Base-by-base conservation (phyloP, 352 stramenopile species). In the Stramenopiles sp. region DNA sequence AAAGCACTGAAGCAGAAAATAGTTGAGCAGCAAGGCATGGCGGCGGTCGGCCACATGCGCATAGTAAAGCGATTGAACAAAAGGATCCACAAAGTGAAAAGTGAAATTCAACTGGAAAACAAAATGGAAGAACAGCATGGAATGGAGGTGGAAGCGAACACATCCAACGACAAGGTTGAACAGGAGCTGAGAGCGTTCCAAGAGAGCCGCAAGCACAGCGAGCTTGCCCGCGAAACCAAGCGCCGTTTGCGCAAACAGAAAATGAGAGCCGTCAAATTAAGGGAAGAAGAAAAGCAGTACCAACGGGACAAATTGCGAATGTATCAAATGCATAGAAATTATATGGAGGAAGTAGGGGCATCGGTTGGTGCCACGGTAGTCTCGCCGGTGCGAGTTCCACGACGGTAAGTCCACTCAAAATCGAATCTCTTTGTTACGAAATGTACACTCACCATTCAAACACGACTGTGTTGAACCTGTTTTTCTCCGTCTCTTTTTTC, bases 161-260 rank as follows among this genome's bases (percentile, higher is more conserved):
- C n/a, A n/a, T n/a, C n/a, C n/a, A n/a, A n/a, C n/a, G 43, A 63
- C 43, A 63, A 63, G 25, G 43, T 63, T 63, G 43, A 63, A 63
- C 12, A 12, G 43, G 43, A 63, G 25, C 12, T 63, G 43, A 63
- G 25, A 18, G 43, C 43, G 25, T 63, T 63, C 25, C 12, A 63
- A 63, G 43, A 63, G 25, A 63, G 25, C 25, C 12, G 43, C 12
- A 63, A 25, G 43, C 43, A 63, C 25, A 63, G 43, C 25, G 43
- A 63, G 12, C 12, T 63, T 18, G 43, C 43, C 12, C 43, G 43
- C 25, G 43, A 63, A 63, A 63, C 43, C 25, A 63, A 63, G 25
- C 12, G 25, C 12, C 12, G 43, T 18, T 18, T 63, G 25, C 12
- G 43, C 12, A 12, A 25, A 18, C 43, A 63, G 25, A 63, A 63